Evolutionary conservation across 1,284 basidiomycete genomes (phyloP).

Genomic region (Ceratobasidium papillatum): DNA sequence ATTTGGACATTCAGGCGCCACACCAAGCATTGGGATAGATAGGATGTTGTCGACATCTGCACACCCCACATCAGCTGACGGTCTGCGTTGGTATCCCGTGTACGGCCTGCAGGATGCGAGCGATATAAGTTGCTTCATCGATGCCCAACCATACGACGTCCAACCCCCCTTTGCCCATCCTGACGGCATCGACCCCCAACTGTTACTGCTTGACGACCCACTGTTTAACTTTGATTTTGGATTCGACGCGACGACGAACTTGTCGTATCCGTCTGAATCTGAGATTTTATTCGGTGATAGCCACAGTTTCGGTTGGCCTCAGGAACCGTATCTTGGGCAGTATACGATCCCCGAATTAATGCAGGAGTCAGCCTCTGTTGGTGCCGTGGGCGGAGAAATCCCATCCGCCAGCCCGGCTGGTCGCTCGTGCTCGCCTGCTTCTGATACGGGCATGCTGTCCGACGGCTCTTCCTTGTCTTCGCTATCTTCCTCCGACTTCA

Average conservation of each 20-base stretch:
- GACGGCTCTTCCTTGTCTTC: slow-evolving; percentile 13
- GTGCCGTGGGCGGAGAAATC: background rate
- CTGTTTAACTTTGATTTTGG: background rate
- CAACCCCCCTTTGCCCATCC: slow-evolving; percentile 13
- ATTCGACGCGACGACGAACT: background rate
- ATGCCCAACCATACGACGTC: slow-evolving; percentile 22
- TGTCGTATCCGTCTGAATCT: background rate
- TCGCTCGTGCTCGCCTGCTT: slow-evolving; percentile 32
- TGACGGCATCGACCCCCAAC: slow-evolving; percentile 3
- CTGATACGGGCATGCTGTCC: slow-evolving; percentile 22
- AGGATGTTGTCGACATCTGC: slow-evolving; percentile 24
- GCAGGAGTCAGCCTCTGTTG: background rate
- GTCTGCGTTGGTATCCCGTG: slow-evolving; percentile 5
- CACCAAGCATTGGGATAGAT: slow-evolving; percentile 7
- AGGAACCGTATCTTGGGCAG: slow-evolving; percentile 28
- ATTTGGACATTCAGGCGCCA: background rate
- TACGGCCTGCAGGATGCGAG: slow-evolving; percentile 26
- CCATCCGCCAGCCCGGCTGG: background rate
- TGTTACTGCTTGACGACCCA: slow-evolving; percentile 1
- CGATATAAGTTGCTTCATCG: slow-evolving; percentile 31
- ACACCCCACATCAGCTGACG: slow-evolving; percentile 15
- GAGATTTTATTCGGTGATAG: slow-evolving; percentile 15
- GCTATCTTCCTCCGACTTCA: background rate
- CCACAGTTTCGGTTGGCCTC: slow-evolving; percentile 16
- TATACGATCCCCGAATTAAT: slow-evolving; percentile 33